These are phyloP conservation scores for Tephrocybe sp. DNA, from an alignment of 768 basidiomycete species.

Conservation along the genomic window DNA sequence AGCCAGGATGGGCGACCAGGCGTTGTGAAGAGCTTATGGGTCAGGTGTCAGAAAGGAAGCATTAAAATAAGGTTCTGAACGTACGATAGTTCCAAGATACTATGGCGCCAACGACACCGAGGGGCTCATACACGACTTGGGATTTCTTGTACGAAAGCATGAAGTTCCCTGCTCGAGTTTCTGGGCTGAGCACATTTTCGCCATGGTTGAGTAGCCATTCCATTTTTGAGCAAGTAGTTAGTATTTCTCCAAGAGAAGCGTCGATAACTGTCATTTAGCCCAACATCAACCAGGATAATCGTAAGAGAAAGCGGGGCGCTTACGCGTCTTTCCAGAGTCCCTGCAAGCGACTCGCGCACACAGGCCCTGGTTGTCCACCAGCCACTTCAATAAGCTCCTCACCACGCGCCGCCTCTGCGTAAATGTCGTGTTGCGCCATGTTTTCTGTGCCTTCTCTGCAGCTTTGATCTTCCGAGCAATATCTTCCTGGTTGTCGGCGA, in stretches of 20 bases:
- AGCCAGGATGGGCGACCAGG: conserved; percentile 91
- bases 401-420: conserved; percentile 80
- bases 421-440: conserved; percentile 79
- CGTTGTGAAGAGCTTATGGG: conserved; percentile 80
- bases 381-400: conserved; percentile 87
- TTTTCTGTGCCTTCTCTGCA: conserved; percentile 65
- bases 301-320: conserved; percentile 26
- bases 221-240: conserved; percentile 93
- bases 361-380: conserved; percentile 85
- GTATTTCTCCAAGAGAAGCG: conserved; percentile 90
- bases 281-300: not conserved
- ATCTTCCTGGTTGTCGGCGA: conserved; percentile 72
- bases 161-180: conserved; percentile 64
- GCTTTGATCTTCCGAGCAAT: conserved; percentile 70
- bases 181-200: conserved; percentile 72
- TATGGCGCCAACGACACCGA: conserved; percentile 89
- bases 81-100: conserved; percentile 96
- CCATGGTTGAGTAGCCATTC: conserved; percentile 91
- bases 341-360: conserved; percentile 88
- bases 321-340: conserved; percentile 94
- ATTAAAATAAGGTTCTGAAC: conserved; percentile 13
- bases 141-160: conserved; percentile 77
- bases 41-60: not conserved
- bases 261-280: conserved; percentile 80
- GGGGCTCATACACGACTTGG: conserved; percentile 83